A percentile compares a stretch with the other conserved stretches of the same genome.
phyloP scores from a whole-genome alignment of 2,329 filamentous ascomycete species.

The Monosporascus sp. region DNA sequence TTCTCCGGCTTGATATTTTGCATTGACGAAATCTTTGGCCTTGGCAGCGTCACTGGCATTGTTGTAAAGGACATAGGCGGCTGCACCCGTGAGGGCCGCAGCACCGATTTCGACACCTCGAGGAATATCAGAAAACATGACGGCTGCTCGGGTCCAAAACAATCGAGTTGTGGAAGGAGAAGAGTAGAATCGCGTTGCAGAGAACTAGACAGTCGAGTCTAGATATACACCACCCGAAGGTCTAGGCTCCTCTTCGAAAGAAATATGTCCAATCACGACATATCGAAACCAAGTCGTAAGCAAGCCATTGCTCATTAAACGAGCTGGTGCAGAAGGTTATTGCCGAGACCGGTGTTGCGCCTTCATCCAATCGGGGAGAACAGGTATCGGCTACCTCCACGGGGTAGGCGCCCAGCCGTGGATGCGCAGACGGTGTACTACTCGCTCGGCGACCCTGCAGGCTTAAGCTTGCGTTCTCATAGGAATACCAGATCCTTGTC shows the following conservation, averaged over 20 bases:
- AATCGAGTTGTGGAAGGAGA: not conserved
- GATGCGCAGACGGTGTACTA: not conserved
- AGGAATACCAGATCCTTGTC: no score
- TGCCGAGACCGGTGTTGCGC: not conserved
- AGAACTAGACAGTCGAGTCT: not conserved
- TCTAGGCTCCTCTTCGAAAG: no score
- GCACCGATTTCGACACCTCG: conserved; percentile 3
- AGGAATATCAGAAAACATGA: conserved; percentile 1
- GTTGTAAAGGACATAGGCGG: conserved; percentile 22
- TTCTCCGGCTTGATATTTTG: conserved; percentile 35
- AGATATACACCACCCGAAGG: not conserved
- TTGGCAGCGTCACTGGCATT: not conserved
- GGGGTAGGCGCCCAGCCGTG: not conserved
- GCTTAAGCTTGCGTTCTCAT: no score
- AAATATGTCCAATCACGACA: not conserved
- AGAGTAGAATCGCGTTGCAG: not conserved
- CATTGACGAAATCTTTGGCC: conserved; percentile 3
- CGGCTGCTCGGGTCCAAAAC: not conserved
- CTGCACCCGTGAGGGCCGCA: not conserved
- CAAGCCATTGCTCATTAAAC: not conserved
- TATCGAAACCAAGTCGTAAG: not conserved
- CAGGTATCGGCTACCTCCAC: not conserved
- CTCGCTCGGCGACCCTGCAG: no score
- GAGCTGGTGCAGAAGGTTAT: not conserved
- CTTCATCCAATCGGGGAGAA: not conserved